These are phyloP conservation scores for Citrus medica DNA, from an alignment of 345 rosid genomes.

Conservation along the genomic window DNA sequence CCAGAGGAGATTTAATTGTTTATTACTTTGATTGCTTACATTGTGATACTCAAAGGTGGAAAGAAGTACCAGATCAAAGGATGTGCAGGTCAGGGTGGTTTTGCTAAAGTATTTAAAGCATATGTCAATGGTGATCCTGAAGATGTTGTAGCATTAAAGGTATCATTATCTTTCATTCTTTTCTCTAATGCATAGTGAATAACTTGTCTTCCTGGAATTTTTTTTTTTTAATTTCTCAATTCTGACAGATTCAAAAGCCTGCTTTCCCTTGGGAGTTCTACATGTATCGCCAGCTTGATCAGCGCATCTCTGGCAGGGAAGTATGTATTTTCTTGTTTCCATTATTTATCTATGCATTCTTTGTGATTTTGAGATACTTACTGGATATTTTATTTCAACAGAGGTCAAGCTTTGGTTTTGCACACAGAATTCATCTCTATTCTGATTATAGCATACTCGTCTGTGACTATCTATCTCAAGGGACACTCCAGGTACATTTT, in stretches of 20 bases:
- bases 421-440: slow-evolving; percentile 63
- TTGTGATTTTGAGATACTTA: not conserved
- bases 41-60: slow-evolving; percentile 54
- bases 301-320: slow-evolving; percentile 54
- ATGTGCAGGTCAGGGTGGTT: slow-evolving; percentile 93
- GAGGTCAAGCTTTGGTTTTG: slow-evolving; percentile 87
- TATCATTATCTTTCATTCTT: slow-evolving; percentile 10
- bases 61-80: slow-evolving; percentile 93
- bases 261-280: slow-evolving; percentile 96
- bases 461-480: slow-evolving; percentile 74
- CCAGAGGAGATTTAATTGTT: not conserved
- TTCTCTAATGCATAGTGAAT: not conserved
- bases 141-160: slow-evolving; percentile 86
- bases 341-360: slow-evolving; percentile 9
- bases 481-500: slow-evolving; percentile 76
- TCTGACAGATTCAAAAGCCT: slow-evolving; percentile 83
- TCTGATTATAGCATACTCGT: slow-evolving; percentile 82
- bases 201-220: not conserved
- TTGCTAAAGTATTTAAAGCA: slow-evolving; percentile 91
- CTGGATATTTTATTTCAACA: slow-evolving; percentile 29
- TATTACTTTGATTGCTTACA: not conserved
- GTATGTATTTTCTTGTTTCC: slow-evolving; percentile 35
- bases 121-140: slow-evolving; percentile 60
- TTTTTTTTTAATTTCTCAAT: not conserved
- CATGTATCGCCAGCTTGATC: slow-evolving; percentile 93